phyloP scores from a whole-genome alignment of 768 basidiomycete species.

The Phaeotremella skinneri region DNA sequence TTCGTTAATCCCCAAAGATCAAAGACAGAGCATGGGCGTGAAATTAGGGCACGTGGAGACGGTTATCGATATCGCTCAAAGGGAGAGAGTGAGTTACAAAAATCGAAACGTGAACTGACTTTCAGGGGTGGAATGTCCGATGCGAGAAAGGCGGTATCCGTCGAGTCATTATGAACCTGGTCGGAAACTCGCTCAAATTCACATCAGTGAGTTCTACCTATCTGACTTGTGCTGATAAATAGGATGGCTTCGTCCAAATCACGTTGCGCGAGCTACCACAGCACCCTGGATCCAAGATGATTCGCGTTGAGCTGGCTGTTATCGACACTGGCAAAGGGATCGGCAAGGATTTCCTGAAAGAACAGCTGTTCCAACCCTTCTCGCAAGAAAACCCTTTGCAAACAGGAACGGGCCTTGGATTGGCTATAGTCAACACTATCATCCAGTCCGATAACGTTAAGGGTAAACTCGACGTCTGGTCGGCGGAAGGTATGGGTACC shows the following conservation, averaged over 20 bases:
- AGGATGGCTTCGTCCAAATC: constrained; percentile 87
- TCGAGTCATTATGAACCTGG: constrained; percentile 88
- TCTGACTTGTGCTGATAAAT: constrained; percentile 3
- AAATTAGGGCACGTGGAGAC: constrained; percentile 67
- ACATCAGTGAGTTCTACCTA: constrained; percentile 66
- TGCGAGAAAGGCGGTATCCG: constrained; percentile 92
- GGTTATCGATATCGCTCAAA: constrained; percentile 76
- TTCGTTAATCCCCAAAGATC: constrained; percentile 40
- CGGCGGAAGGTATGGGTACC: constrained; percentile 82
- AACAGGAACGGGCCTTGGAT: constrained; percentile 86
- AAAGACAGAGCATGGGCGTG: constrained; percentile 50
- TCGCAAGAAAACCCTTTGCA: constrained; percentile 94
- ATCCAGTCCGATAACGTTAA: constrained; percentile 78
- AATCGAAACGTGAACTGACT: too few relatives aligned
- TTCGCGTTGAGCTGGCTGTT: constrained; percentile 78
- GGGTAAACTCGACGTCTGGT: constrained; percentile 92
- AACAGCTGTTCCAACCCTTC: constrained; percentile 94
- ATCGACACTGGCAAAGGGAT: constrained; percentile 94
- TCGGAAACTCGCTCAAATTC: constrained; percentile 91
- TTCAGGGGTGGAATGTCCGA: constrained; percentile 76
- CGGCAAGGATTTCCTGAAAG: constrained; percentile 87
- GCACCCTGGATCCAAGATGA: constrained; percentile 56
- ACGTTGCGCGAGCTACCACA: constrained; percentile 69
- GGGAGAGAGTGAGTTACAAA: constrained; percentile 60
- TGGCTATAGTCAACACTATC: constrained; percentile 93